Evolutionary conservation across 495 filamentous ascomycete species (phyloP), one percentile per base, ranked within the genome.

Genomic region (Aspergillus biplanus): DNA sequence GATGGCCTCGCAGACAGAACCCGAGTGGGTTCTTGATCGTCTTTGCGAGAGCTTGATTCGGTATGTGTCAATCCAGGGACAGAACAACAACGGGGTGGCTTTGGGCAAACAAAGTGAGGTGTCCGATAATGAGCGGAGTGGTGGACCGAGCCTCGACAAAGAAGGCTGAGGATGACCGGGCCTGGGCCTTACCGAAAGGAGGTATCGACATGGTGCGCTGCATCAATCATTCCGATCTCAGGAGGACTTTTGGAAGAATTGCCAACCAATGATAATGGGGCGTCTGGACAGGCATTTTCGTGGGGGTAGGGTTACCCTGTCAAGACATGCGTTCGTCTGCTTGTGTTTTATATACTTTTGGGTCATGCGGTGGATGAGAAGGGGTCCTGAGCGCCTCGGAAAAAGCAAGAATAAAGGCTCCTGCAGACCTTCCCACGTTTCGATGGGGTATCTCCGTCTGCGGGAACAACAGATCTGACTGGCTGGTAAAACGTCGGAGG

Each of bases 11-110:
- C 67, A 80, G 68, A 81, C 74, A 6, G 87, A 89, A 67, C 75
- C 83, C 2, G 83, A 88, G 68, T 89, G 86, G 81, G 75, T 89
- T 42, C 68, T 89, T 27, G 80, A 86, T 63, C 77, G 86, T 37
- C 73, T 89, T 21, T 84, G 81, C 64, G 85, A 88, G 66, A 86
- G 83, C 60, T 71, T 89, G 67, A 67, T 80, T 16, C 72, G 86
- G 52, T 86, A 82, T 72, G 75, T 88, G 64, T 68, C 76, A 55
- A 77, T 65, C 33, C 72, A 70, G 48, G 72, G 33, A 15, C 64
- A 46, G 9, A 52, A 57, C 1, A 73, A 77, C 15, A 73, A 77
- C 15, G 71, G 67, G 60, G 37, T 65, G 18, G 73, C 69, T 2
- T 56, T 76, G 42, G 42, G 42, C 46, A 75, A 75, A 35, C 66